Percentiles rank a stretch among this genome's conserved stretches.
These are phyloP conservation scores for Lepiota venenata DNA, from an alignment of 768 basidiomycete species.

Conservation along the genomic window DNA sequence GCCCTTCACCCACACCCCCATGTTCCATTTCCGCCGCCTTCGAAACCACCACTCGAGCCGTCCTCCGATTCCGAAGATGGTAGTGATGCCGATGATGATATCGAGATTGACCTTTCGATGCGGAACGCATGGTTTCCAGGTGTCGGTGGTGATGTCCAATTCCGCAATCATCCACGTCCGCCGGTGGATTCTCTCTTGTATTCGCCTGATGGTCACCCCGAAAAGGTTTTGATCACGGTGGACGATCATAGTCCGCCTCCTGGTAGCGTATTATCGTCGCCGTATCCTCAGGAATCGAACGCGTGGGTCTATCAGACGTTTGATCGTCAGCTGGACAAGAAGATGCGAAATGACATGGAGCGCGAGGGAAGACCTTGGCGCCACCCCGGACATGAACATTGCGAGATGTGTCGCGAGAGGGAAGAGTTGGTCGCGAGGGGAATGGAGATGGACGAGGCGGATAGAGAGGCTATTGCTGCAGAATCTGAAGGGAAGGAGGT, in stretches of 20 bases:
- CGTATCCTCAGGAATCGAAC: constrained; percentile 12
- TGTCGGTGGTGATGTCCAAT: constrained; percentile 16
- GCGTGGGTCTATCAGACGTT: constrained; percentile 39
- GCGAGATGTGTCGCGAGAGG: constrained; percentile 15
- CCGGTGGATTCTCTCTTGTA: background rate
- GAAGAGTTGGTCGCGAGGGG: constrained; percentile 16
- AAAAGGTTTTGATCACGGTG: background rate
- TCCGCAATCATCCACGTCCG: background rate
- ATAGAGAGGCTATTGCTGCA: background rate
- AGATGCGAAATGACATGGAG: background rate
- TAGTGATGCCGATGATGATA: background rate
- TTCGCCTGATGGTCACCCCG: background rate
- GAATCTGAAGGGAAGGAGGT: constrained; percentile 10
- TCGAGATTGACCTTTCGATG: constrained; percentile 22
- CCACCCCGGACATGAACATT: constrained; percentile 3
- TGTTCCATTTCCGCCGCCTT: background rate
- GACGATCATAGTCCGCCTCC: background rate
- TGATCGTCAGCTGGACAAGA: constrained; percentile 24
- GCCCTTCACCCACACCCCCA: background rate
- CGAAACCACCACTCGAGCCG: background rate
- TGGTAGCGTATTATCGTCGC: background rate
- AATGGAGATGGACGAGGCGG: constrained; percentile 7
- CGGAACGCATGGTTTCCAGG: constrained; percentile 40
- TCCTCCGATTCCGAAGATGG: too few species aligned
- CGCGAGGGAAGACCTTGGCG: constrained; percentile 5